Conservation (phyloP, 257 asterid species). For the Capsicum pubescens region DNA sequence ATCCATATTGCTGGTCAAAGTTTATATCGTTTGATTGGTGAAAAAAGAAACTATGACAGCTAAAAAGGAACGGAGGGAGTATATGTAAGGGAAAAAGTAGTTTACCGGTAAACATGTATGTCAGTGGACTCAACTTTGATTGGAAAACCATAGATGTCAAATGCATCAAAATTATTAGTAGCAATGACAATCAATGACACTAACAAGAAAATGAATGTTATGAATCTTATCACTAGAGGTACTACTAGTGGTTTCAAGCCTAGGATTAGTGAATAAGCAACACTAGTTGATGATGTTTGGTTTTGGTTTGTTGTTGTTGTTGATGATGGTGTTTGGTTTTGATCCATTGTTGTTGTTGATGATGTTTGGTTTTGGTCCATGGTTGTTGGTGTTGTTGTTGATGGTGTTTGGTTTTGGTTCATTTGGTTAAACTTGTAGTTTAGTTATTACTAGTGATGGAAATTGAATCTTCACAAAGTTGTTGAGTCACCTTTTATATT, state of each 20-base stretch:
- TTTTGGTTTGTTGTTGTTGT: conserved; percentile 6
- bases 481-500: neutral
- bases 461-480: neutral
- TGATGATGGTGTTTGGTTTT: conserved; percentile 23
- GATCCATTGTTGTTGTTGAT: neutral
- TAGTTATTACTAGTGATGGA: neutral
- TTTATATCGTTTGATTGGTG: too few species aligned
- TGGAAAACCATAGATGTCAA: neutral
- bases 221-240: conserved; percentile 14
- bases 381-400: neutral
- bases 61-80: too few species aligned
- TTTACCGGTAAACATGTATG: conserved; percentile 5
- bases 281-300: neutral
- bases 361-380: neutral
- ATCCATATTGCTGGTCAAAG: too few species aligned
- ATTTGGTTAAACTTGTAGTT: neutral
- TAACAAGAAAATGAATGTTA: neutral
- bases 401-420: conserved; percentile 28
- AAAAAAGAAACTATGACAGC: too few species aligned
- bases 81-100: neutral
- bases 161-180: conserved; percentile 11
- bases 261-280: neutral
- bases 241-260: neutral
- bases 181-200: conserved; percentile 28
- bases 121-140: neutral